Evolutionary conservation across 495 filamentous ascomycete species (phyloP), one percentile per base, ranked within the genome.

Genomic region (Hypoxylon lienhwacheense): DNA sequence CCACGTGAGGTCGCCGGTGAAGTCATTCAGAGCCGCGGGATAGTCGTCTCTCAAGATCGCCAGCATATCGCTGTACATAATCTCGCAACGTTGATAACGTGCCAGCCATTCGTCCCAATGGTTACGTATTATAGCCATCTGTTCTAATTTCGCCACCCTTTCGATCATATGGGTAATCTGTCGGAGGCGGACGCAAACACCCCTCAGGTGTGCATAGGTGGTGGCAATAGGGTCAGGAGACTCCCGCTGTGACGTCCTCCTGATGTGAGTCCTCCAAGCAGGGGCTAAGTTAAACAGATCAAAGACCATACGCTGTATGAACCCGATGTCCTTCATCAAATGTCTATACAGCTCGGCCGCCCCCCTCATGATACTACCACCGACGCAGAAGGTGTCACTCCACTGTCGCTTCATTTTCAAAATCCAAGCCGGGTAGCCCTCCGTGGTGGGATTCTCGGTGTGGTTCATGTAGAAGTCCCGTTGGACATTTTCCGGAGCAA

Each of bases 221-320:
- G n/a, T n/a, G n/a, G n/a, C n/a, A n/a, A n/a, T n/a, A n/a, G n/a
- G n/a, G n/a, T n/a, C n/a, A n/a, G n/a, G n/a, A n/a, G n/a, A n/a
- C n/a, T n/a, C n/a, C n/a, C n/a, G n/a, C n/a, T n/a, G n/a, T n/a
- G n/a, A n/a, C n/a, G n/a, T n/a, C n/a, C n/a, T n/a, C n/a, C n/a
- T n/a, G n/a, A n/a, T n/a, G n/a, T n/a, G n/a, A n/a, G n/a, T n/a
- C n/a, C n/a, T n/a, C n/a, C n/a, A n/a, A n/a, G n/a, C n/a, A n/a
- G n/a, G n/a, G n/a, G n/a, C n/a, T 7, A 47, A 1, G 14, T 22
- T 41, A 12, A 58, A 42, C 29, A 16, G 55, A 4, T 50, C 46
- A 10, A 62, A 51, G 2, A 59, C 16, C 40, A 65, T 22, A 6
- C 44, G 44, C 28, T 67, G 47, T 16, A 59, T 0, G 7, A 8